phyloP scores from a whole-genome alignment of 345 rosid species.

The Moricandia moricandioides region DNA sequence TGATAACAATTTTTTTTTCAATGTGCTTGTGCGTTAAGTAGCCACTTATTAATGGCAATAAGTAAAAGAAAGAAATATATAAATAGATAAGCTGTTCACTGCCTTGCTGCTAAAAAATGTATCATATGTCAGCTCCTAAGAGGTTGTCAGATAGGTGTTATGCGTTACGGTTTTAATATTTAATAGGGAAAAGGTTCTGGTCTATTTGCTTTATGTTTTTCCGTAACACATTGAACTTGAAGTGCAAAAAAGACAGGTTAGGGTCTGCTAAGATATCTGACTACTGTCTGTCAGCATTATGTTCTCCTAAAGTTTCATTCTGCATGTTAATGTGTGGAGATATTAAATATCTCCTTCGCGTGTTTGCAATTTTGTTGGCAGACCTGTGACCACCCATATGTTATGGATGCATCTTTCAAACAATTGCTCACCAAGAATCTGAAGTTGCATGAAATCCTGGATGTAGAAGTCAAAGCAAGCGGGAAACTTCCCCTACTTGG shows the following conservation, averaged over 20 bases:
- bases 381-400: constrained; percentile 94
- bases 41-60: not conserved
- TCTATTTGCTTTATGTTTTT: constrained; percentile 11
- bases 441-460: constrained; percentile 43
- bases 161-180: constrained; percentile 8
- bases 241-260: constrained; percentile 25
- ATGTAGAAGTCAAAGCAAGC: constrained; percentile 82
- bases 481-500: constrained; percentile 84
- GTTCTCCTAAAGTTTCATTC: constrained; percentile 8
- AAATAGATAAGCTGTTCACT: constrained; percentile 8
- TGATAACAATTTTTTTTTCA: not conserved
- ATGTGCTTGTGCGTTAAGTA: not conserved
- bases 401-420: constrained; percentile 50
- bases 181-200: constrained; percentile 7
- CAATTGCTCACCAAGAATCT: constrained; percentile 40
- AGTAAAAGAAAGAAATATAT: not conserved
- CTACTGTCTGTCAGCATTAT: constrained; percentile 8
- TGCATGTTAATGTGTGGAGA: constrained; percentile 14
- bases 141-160: constrained; percentile 11
- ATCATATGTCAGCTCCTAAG: constrained; percentile 11
- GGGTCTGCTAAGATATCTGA: constrained; percentile 19
- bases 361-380: constrained; percentile 42
- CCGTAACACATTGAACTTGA: not conserved
- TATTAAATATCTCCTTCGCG: constrained; percentile 8
- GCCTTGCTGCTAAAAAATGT: constrained; percentile 5